Conservation (phyloP, 345 rosid species). For the Moricandia moricandioides region DNA sequence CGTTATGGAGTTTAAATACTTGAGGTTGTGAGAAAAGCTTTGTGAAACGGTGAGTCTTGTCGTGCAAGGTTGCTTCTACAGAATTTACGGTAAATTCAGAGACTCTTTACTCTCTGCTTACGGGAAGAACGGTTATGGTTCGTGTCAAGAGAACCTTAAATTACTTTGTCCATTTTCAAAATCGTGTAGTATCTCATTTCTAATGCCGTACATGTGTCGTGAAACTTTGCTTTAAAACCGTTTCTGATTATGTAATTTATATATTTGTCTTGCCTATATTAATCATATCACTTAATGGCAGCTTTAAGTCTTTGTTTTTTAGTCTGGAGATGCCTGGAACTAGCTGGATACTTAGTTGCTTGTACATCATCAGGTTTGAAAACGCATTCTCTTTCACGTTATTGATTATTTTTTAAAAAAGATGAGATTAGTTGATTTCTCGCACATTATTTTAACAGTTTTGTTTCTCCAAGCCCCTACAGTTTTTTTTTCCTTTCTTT, state of each 20-base stretch:
- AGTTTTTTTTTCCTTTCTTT: background rate
- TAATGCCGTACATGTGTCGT: slow-evolving; percentile 29
- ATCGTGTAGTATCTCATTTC: slow-evolving; percentile 1
- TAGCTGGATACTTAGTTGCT: slow-evolving; percentile 20
- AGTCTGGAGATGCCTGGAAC: slow-evolving; percentile 6
- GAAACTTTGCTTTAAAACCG: background rate
- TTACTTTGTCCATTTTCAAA: slow-evolving; percentile 8
- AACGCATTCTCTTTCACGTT: slow-evolving; percentile 8
- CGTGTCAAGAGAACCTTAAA: slow-evolving; percentile 33
- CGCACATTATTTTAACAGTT: background rate
- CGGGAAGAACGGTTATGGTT: slow-evolving; percentile 21
- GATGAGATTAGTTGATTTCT: background rate
- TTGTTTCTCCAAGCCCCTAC: background rate
- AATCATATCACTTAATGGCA: slow-evolving; percentile 1
- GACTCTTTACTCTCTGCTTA: slow-evolving; percentile 4
- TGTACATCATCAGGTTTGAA: slow-evolving; percentile 10
- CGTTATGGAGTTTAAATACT: slow-evolving; percentile 10
- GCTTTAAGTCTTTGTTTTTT: slow-evolving; percentile 20
- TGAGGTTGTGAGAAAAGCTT: slow-evolving; percentile 13
- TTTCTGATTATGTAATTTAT: slow-evolving; percentile 12
- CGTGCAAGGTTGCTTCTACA: background rate
- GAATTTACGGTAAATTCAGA: slow-evolving; percentile 9
- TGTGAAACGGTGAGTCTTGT: background rate
- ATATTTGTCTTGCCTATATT: slow-evolving; percentile 16
- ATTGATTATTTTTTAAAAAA: background rate